Conservation (phyloP, 2,329 filamentous ascomycete genomes). For the Metarhizium robertsii region DNA sequence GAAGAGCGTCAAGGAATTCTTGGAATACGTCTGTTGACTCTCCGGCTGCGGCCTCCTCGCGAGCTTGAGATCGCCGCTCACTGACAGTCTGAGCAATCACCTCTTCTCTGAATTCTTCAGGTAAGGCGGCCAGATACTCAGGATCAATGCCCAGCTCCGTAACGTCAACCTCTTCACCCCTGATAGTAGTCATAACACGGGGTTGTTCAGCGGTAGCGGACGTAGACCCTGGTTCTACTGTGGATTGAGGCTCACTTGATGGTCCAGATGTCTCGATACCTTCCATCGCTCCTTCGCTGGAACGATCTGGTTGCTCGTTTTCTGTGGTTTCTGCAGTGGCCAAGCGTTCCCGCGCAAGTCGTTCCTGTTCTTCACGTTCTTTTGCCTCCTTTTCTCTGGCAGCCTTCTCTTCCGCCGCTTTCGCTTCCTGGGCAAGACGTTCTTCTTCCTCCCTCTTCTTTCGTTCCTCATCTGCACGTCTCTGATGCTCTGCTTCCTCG, state of each 20-base stretch:
- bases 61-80: slow-evolving; percentile 68
- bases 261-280: slow-evolving; percentile 54
- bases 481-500: slow-evolving; percentile 40
- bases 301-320: slow-evolving; percentile 15
- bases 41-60: slow-evolving; percentile 57
- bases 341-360: slow-evolving; percentile 18
- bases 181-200: slow-evolving; percentile 72
- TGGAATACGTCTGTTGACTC: slow-evolving; percentile 79
- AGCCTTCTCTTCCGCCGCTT: slow-evolving; percentile 60
- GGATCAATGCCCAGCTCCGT: slow-evolving; percentile 90
- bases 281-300: slow-evolving; percentile 54
- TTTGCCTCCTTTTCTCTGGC: slow-evolving; percentile 61
- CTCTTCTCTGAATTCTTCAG: slow-evolving; percentile 91
- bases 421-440: slow-evolving; percentile 56
- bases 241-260: slow-evolving; percentile 20
- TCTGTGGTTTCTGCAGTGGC: slow-evolving; percentile 49
- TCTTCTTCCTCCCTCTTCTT: slow-evolving; percentile 58
- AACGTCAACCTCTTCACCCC: slow-evolving; percentile 83
- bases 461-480: slow-evolving; percentile 46
- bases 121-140: slow-evolving; percentile 93
- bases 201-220: slow-evolving; percentile 14
- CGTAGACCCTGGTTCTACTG: slow-evolving; percentile 14
- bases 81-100: slow-evolving; percentile 88
- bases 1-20: slow-evolving; percentile 88
- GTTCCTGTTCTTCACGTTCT: slow-evolving; percentile 48